A percentile compares a stretch with the other conserved stretches of the same genome.
Conservation (phyloP, 108 stramenopile genomes). For the Nannochloropsis granulata region DNA sequence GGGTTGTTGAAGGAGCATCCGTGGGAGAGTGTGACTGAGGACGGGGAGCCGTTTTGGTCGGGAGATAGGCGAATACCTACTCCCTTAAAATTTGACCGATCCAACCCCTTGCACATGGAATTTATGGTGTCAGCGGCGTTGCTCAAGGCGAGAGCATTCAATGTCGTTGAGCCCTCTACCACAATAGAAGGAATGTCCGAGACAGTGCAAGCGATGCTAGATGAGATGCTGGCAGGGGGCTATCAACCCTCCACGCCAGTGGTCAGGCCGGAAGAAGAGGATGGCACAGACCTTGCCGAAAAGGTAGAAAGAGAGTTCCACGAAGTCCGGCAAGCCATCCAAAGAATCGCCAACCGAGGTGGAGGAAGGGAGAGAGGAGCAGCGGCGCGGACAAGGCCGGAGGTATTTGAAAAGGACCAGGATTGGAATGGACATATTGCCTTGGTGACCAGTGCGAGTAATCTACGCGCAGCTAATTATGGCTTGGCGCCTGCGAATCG, state of each 20-base stretch:
- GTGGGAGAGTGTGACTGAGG: conserved; percentile 72
- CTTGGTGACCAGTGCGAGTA: conserved; percentile 33
- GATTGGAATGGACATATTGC: conserved; percentile 40
- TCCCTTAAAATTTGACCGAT: conserved; percentile 1
- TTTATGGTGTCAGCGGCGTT: conserved; percentile 17
- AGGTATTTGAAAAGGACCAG: conserved; percentile 29
- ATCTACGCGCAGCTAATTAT: conserved; percentile 29
- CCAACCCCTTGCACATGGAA: conserved; percentile 5
- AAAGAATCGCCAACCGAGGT: background rate
- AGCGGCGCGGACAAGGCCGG: background rate
- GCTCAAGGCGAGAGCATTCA: background rate
- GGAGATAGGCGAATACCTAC: conserved; percentile 42
- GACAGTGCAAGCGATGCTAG: background rate
- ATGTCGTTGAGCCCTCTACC: background rate
- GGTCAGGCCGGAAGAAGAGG: background rate
- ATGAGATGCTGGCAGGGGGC: background rate
- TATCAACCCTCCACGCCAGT: background rate
- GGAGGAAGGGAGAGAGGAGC: background rate
- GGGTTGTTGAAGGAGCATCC: conserved; percentile 48
- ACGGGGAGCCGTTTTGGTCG: conserved; percentile 81
- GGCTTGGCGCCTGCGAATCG: conserved; percentile 22
- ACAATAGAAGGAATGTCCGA: background rate
- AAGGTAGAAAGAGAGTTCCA: conserved; percentile 1
- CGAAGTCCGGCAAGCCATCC: background rate
- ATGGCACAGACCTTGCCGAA: background rate